These are phyloP conservation scores for Apiospora aurea DNA, from an alignment of 2,329 filamentous ascomycete species.

Conservation along the genomic window DNA sequence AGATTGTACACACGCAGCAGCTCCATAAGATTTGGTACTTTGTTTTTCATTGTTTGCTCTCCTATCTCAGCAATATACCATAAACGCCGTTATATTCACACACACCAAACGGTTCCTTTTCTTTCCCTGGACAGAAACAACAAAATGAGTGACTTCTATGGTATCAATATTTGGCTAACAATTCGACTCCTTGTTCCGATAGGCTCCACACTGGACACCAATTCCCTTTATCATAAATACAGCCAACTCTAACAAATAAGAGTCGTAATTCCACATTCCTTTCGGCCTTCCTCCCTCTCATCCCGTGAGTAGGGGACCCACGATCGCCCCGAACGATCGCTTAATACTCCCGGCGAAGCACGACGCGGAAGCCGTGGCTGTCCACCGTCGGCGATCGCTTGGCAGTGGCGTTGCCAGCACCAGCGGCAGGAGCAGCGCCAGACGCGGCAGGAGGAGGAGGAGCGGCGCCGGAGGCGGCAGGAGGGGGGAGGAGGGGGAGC, in stretches of 20 bases:
- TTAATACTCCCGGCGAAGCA: background rate
- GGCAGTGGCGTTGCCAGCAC: background rate
- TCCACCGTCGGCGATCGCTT: background rate
- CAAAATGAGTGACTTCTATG: slow-evolving; percentile 16
- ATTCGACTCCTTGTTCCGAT: background rate
- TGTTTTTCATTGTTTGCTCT: background rate
- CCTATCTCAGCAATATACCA: background rate
- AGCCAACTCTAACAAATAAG: background rate
- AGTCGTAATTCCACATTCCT: background rate
- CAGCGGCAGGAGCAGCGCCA: background rate
- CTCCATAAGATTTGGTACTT: background rate
- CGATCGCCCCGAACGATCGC: too few species aligned
- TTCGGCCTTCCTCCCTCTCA: background rate
- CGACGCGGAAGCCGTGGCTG: background rate
- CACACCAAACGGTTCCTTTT: background rate
- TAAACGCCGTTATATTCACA: background rate
- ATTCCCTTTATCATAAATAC: background rate
- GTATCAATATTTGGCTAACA: slow-evolving; percentile 12
- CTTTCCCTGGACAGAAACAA: background rate
- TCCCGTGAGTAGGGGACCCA: slow-evolving; percentile 1
- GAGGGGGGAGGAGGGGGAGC: background rate
- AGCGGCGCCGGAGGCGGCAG: background rate
- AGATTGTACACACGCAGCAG: background rate
- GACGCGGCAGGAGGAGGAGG: background rate
- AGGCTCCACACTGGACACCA: background rate